phyloP scores from a whole-genome alignment of 257 asterid species.

The Forsythia suspensa region DNA sequence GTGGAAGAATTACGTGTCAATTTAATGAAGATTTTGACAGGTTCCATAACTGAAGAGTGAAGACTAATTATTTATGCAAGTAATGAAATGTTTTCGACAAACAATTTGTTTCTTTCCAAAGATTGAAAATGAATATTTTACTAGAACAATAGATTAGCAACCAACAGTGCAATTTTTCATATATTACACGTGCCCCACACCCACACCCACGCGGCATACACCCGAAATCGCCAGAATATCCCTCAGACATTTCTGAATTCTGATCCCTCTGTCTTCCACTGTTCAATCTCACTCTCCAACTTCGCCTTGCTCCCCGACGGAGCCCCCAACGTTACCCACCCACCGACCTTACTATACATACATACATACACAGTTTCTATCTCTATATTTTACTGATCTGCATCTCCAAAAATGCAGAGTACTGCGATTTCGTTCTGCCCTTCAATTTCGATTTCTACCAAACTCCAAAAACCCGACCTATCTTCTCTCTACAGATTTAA shows the following conservation, averaged over 20 bases:
- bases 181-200: no score
- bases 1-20: neutral
- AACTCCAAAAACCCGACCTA: slow-evolving; percentile 31
- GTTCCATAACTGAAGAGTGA: no score
- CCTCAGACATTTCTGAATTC: neutral
- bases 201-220: neutral
- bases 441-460: slow-evolving; percentile 40
- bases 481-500: slow-evolving; percentile 21
- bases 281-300: neutral
- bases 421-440: slow-evolving; percentile 55
- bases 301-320: neutral
- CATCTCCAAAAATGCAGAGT: slow-evolving; percentile 58
- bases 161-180: neutral
- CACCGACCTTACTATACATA: neutral
- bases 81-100: no score
- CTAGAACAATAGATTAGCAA: neutral
- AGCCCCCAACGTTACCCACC: neutral
- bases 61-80: no score
- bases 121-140: neutral
- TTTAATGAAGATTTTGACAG: no score
- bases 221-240: neutral
- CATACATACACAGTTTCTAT: neutral
- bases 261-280: neutral
- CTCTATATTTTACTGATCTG: slow-evolving; percentile 1
- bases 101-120: no score